Conservation (phyloP, 306 rosid genomes). For the Cicer bijugum region DNA sequence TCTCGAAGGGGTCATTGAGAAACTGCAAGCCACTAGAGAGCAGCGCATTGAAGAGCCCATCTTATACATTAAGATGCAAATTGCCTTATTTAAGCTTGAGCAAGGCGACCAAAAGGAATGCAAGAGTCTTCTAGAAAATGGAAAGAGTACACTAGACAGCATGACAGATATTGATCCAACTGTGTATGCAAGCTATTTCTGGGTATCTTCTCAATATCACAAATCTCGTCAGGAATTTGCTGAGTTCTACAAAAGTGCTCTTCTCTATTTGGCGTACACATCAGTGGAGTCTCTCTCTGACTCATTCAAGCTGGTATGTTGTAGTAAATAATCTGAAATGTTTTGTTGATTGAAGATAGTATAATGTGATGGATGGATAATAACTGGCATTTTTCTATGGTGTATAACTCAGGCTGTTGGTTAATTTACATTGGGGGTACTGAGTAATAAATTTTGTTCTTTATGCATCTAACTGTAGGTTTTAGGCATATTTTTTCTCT, state of each 20-base stretch:
- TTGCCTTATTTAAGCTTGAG: conserved; percentile 83
- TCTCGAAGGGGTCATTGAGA: conserved; percentile 90
- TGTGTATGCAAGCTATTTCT: conserved; percentile 87
- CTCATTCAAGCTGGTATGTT: conserved; percentile 88
- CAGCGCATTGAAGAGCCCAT: conserved; percentile 92
- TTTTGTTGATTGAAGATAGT: background rate
- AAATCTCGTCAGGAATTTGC: conserved; percentile 93
- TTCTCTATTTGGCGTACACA: conserved; percentile 95
- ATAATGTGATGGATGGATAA: too few relatives aligned
- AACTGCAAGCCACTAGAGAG: conserved; percentile 85
- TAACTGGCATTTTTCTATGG: too few relatives aligned
- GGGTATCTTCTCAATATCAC: conserved; percentile 94
- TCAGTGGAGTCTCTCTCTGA: conserved; percentile 98
- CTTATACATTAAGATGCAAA: conserved; percentile 93
- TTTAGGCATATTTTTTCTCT: background rate
- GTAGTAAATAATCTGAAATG: conserved; percentile 10
- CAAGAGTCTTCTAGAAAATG: conserved; percentile 93
- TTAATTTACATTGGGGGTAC: background rate
- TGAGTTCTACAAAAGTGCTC: conserved; percentile 97
- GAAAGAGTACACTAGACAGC: conserved; percentile 90
- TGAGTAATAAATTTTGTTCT: conserved; percentile 2
- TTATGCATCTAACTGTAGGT: conserved; percentile 6
- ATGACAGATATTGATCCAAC: conserved; percentile 99
- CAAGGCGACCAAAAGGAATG: conserved; percentile 85
- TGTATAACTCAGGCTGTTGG: background rate